Evolutionary conservation across 1,284 basidiomycete genomes (phyloP).

Genomic region (Sphaerobolus stellatus): DNA sequence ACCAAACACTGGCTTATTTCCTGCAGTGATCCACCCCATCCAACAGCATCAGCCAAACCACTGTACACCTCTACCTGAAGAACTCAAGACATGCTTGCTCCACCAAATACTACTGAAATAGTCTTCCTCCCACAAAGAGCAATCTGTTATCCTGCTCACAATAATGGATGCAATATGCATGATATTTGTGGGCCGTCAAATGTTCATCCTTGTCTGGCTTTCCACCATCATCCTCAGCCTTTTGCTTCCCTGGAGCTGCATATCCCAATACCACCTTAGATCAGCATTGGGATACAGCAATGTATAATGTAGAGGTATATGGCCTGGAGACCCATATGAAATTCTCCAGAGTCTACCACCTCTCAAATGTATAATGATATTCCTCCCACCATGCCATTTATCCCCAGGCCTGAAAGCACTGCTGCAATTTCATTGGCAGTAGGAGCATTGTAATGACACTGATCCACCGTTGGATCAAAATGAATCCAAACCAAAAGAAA

Average conservation of each 20-base stretch:
- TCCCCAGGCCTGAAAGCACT: constrained; percentile 35
- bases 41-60: constrained; percentile 36
- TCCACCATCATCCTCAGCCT: too few species aligned
- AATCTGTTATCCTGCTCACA: constrained; percentile 26
- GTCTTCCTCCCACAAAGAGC: constrained; percentile 36
- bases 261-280: constrained; percentile 44
- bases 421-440: constrained; percentile 40
- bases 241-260: too few species aligned
- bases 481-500: too few species aligned
- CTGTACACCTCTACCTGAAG: constrained; percentile 34
- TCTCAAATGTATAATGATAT: constrained; percentile 31
- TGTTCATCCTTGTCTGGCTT: not conserved
- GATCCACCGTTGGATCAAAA: not conserved
- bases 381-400: constrained; percentile 19
- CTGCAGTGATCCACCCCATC: constrained; percentile 27
- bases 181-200: constrained; percentile 22
- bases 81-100: constrained; percentile 28
- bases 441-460: constrained; percentile 36
- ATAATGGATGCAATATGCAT: constrained; percentile 34
- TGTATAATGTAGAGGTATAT: constrained; percentile 39
- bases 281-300: constrained; percentile 40
- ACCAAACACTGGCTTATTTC: constrained; percentile 36
- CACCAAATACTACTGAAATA: constrained; percentile 42
- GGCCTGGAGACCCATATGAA: constrained; percentile 36
- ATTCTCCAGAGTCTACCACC: constrained; percentile 30